phyloP scores from a whole-genome alignment of 192 early-diverging fungal genomes.

The Polychytrium aggregatum region DNA sequence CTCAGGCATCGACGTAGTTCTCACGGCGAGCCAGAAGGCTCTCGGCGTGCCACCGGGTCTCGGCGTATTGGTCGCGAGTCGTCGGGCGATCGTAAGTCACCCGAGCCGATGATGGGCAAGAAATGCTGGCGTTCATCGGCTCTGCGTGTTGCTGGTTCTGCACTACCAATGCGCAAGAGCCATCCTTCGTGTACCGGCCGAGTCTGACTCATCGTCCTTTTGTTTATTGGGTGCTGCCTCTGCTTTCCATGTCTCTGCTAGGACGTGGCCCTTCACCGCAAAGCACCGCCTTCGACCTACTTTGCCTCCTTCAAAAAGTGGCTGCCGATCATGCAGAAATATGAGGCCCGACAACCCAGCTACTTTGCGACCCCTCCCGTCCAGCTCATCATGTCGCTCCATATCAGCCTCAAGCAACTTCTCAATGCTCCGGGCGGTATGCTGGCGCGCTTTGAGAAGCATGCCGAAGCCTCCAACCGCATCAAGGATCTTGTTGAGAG shows the following conservation, averaged over 20 bases:
- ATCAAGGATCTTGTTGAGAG: constrained; percentile 61
- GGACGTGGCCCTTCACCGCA: constrained; percentile 55
- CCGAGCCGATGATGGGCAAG: too few relatives aligned
- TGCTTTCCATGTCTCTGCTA: too few relatives aligned
- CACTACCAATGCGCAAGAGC: too few relatives aligned
- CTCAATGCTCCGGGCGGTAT: constrained; percentile 52
- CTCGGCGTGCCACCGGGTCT: constrained; percentile 90
- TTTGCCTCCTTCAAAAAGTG: constrained; percentile 88
- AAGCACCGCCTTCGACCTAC: constrained; percentile 74
- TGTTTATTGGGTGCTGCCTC: too few relatives aligned
- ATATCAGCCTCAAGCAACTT: constrained; percentile 70
- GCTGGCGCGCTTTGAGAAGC: constrained; percentile 67
- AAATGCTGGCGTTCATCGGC: too few relatives aligned
- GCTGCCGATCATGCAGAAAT: constrained; percentile 94
- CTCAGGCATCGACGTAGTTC: constrained; percentile 65
- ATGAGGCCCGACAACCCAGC: constrained; percentile 80
- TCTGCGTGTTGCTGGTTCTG: too few relatives aligned
- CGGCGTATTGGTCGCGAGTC: constrained; percentile 74
- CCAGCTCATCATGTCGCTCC: constrained; percentile 80
- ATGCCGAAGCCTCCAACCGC: constrained; percentile 55
- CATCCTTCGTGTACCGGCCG: too few relatives aligned
- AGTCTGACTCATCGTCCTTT: too few relatives aligned
- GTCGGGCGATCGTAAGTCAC: constrained; percentile 50
- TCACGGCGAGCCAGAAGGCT: constrained; percentile 93
- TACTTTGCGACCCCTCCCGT: constrained; percentile 98